These are phyloP conservation scores for Sutorius australiensis DNA, from an alignment of 768 basidiomycete genomes.

Conservation along the genomic window DNA sequence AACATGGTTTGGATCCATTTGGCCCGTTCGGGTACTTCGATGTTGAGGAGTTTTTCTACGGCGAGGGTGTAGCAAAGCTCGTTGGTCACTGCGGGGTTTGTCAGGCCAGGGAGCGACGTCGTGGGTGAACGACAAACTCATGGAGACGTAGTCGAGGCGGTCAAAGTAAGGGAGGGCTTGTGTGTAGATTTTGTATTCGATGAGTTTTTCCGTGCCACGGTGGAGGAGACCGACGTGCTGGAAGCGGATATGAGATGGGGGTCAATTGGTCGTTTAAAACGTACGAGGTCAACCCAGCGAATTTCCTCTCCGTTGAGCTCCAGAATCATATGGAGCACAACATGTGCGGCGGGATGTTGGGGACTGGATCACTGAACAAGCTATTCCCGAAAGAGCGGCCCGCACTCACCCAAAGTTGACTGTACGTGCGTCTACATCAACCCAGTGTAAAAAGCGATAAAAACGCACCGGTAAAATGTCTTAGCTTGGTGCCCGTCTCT, in stretches of 20 bases:
- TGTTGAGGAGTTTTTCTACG: constrained; percentile 96
- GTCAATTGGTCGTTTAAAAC: constrained; percentile 18
- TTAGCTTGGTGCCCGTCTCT: constrained; percentile 72
- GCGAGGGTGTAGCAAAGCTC: constrained; percentile 96
- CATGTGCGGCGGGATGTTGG: too few species aligned
- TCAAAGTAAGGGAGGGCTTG: constrained; percentile 99
- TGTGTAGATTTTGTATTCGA: constrained; percentile 97
- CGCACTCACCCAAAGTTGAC: constrained; percentile 81
- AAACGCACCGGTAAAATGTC: constrained; percentile 71
- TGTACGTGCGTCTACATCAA: constrained; percentile 29
- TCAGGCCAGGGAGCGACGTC: background rate
- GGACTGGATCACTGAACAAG: too few species aligned
- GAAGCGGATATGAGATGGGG: constrained; percentile 6
- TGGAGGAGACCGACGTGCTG: constrained; percentile 95
- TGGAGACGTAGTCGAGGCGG: constrained; percentile 97
- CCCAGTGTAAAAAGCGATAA: background rate
- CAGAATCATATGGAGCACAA: too few species aligned
- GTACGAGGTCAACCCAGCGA: constrained; percentile 76
- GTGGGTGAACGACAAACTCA: constrained; percentile 57
- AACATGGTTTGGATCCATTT: constrained; percentile 98
- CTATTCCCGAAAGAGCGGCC: too few species aligned
- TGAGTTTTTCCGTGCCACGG: constrained; percentile 98
- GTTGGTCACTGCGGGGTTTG: constrained; percentile 82
- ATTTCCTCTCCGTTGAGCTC: constrained; percentile 80
- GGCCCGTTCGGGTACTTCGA: constrained; percentile 94